Evolutionary conservation across 2,329 filamentous ascomycete genomes (phyloP).

Genomic region (Blumeria hordei): DNA sequence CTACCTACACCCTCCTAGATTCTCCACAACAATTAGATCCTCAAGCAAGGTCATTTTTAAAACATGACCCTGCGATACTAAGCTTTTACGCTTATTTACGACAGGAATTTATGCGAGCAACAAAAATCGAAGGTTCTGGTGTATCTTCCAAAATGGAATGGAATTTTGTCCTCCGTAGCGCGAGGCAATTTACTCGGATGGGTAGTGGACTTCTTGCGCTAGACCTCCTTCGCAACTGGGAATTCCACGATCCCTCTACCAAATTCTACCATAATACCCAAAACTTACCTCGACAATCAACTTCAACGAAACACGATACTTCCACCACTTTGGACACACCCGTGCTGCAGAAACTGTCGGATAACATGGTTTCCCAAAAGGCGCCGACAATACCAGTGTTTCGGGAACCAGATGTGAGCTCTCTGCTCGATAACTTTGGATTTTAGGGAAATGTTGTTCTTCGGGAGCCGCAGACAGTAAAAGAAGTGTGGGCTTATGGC

Average conservation of each 20-base stretch:
- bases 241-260: slow-evolving; percentile 35
- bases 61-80: slow-evolving; percentile 74
- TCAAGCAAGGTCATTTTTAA: slow-evolving; percentile 55
- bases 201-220: slow-evolving; percentile 78
- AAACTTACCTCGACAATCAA: slow-evolving; percentile 17
- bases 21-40: slow-evolving; percentile 44
- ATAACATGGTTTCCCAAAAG: slow-evolving; percentile 20
- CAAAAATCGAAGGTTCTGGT: slow-evolving; percentile 29
- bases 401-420: slow-evolving; percentile 75
- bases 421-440: slow-evolving; percentile 77
- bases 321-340: slow-evolving; percentile 58
- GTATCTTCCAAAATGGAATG: slow-evolving; percentile 63
- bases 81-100: slow-evolving; percentile 72
- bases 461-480: not conserved
- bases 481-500: too few relatives aligned
- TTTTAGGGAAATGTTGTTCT: slow-evolving; percentile 27
- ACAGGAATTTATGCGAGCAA: slow-evolving; percentile 56
- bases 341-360: slow-evolving; percentile 18
- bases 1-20: slow-evolving; percentile 49
- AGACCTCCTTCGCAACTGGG: slow-evolving; percentile 64
- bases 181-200: slow-evolving; percentile 68
- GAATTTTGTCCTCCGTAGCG: slow-evolving; percentile 73
- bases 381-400: slow-evolving; percentile 54
- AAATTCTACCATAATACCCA: slow-evolving; percentile 16
- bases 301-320: slow-evolving; percentile 39